Evolutionary conservation across 208 protist species (phyloP), one percentile per base, ranked within the genome.

Genomic region (Histomonas meleagridis): DNA sequence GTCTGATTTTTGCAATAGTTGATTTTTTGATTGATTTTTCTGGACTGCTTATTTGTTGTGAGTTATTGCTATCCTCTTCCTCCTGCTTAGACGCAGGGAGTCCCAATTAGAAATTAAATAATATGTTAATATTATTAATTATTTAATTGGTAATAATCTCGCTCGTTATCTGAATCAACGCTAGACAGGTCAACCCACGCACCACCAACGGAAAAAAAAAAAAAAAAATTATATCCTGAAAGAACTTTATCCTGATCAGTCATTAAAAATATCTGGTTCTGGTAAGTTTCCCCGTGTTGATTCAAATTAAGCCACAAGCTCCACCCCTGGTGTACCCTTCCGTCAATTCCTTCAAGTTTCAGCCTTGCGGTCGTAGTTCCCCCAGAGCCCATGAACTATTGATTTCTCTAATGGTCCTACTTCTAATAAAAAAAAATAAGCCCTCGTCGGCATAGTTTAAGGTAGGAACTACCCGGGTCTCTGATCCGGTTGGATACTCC

Each of bases 291-390:
- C 94, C 94, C 94, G 94, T 94, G 93, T 96, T 95, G 94, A 95
- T 94, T 95, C 94, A 95, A 95, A 95, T 95, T 95, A 94, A 95
- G 94, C 95, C 95, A 93, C 95, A 95, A 93, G 94, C 94, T 96
- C 95, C 94, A 96, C 94, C 92, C 92, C 94, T 95, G 81, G 94
- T 94, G 95, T 95, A 94, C 94, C 94, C 94, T 95, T 96, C 94
- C 95, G 95, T 96, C 95, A 96, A 96, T 95, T 95, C 95, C 95
- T 96, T 96, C 94, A 96, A 96, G 95, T 96, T 96, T 96, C 95
- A 95, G 92, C 92, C 94, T 96, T 96, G 95, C 95, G 95, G 95
- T 92, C 94, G 95, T 96, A 96, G 93, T 95, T 91, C 95, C 95
- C 95, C 94, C 95, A 90, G 94, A 96, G 93, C 93, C 94, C 94